Percentiles rank a stretch among this genome's conserved stretches.
phyloP scores from a whole-genome alignment of 2,329 filamentous ascomycete species.

The Beauveria medogensis region DNA sequence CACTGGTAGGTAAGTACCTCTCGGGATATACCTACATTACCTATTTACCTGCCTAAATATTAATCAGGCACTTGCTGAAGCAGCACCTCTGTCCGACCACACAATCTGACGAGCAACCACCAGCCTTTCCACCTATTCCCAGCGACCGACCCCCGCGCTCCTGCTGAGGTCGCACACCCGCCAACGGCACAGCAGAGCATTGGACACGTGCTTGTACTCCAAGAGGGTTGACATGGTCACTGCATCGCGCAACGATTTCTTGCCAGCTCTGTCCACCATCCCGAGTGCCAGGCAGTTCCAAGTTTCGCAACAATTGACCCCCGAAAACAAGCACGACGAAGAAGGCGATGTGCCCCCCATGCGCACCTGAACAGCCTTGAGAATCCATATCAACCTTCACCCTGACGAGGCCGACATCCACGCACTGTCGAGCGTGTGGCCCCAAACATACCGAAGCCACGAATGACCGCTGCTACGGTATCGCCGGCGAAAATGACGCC shows the following conservation, averaged over 20 bases:
- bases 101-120: not conserved
- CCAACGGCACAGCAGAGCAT: not conserved
- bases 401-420: not conserved
- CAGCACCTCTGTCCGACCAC: not conserved
- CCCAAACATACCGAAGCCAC: not conserved
- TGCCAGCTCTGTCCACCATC: not conserved
- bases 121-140: not conserved
- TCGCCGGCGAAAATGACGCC: not conserved
- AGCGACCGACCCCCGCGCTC: not conserved
- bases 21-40: too few relatives aligned
- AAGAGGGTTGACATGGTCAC: not conserved
- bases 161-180: not conserved
- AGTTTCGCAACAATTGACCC: not conserved
- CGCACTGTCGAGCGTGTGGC: not conserved
- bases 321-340: not conserved
- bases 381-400: not conserved
- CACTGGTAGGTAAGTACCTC: too few relatives aligned
- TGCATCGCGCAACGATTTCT: not conserved
- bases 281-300: not conserved
- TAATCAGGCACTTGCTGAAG: too few relatives aligned
- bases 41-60: too few relatives aligned
- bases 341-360: not conserved
- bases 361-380: not conserved
- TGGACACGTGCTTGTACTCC: not conserved
- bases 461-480: not conserved